Evolutionary conservation across 805 yeast species (phyloP).

Genomic region (Sugiyamaella mastotermitis): DNA sequence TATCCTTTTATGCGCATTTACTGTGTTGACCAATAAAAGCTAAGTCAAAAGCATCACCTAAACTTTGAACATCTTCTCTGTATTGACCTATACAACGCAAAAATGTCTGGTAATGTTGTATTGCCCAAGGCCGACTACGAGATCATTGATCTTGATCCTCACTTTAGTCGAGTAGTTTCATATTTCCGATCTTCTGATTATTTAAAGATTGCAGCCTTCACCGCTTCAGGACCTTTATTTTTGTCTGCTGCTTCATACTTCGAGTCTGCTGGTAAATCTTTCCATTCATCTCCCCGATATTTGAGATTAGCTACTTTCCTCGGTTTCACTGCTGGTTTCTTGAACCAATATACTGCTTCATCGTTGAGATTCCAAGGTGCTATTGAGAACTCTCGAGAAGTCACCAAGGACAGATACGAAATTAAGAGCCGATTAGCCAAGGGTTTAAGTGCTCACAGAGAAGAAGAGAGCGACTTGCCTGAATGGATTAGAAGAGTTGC

Average conservation of each 20-base stretch:
- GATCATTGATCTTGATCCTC: slow-evolving; percentile 75
- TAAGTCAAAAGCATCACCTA: too few species aligned
- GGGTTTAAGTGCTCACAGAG: slow-evolving; percentile 62
- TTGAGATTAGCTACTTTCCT: slow-evolving; percentile 56
- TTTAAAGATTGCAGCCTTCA: slow-evolving; percentile 41
- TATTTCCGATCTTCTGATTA: slow-evolving; percentile 69
- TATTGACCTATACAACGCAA: too few species aligned
- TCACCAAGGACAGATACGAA: slow-evolving; percentile 65
- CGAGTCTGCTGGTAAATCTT: slow-evolving; percentile 44
- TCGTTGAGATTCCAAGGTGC: slow-evolving; percentile 73
- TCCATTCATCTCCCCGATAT: slow-evolving; percentile 47
- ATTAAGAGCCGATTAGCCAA: slow-evolving; percentile 58
- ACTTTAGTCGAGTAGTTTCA: slow-evolving; percentile 61
- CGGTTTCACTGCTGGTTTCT: slow-evolving; percentile 70
- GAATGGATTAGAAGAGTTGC: slow-evolving; percentile 70
- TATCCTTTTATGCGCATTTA: too few species aligned
- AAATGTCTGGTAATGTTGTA: slow-evolving; percentile 13
- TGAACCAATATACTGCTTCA: slow-evolving; percentile 60
- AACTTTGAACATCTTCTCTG: too few species aligned
- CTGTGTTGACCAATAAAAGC: too few species aligned
- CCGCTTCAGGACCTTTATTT: slow-evolving; percentile 46
- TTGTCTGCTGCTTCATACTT: slow-evolving; percentile 40
- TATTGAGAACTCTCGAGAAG: slow-evolving; percentile 67
- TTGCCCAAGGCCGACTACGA: slow-evolving; percentile 23
- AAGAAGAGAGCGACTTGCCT: slow-evolving; percentile 46